Percentiles rank a stretch among this genome's conserved stretches.
Conservation (phyloP, 2,329 filamentous ascomycete genomes). For the Neurospora sp. region DNA sequence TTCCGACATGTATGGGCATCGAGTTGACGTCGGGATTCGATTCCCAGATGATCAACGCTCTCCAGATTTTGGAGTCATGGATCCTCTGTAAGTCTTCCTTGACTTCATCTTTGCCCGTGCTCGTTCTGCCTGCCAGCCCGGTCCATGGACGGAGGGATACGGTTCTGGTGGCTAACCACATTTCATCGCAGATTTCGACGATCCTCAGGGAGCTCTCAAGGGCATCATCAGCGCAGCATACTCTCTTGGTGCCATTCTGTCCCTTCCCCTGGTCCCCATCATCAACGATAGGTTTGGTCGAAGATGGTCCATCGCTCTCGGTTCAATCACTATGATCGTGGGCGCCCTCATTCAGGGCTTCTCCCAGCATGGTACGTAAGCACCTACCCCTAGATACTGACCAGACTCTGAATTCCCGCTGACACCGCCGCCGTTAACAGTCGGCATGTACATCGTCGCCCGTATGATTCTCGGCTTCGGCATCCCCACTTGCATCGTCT, state of each 20-base stretch:
- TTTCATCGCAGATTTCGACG: conserved; percentile 28
- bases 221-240: conserved; percentile 51
- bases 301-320: conserved; percentile 46
- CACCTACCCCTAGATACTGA: background rate
- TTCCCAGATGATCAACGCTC: conserved; percentile 35
- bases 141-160: background rate
- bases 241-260: conserved; percentile 47
- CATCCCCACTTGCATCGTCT: conserved; percentile 49
- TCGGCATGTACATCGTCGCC: conserved; percentile 47
- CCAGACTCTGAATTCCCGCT: background rate
- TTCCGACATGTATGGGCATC: conserved; percentile 51
- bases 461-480: conserved; percentile 51
- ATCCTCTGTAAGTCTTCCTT: conserved; percentile 22
- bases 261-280: conserved; percentile 46
- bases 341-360: conserved; percentile 47
- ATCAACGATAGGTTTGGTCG: conserved; percentile 46
- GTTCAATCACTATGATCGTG: conserved; percentile 43
- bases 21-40: conserved; percentile 40
- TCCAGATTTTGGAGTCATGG: conserved; percentile 30
- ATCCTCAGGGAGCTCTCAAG: conserved; percentile 33
- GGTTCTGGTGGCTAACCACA: background rate
- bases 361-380: conserved; percentile 29
- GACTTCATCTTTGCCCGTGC: background rate
- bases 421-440: conserved; percentile 10
- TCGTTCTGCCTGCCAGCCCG: background rate